Base-by-base conservation (phyloP, 352 stramenopile genomes). In the Pythium dissotocum region DNA sequence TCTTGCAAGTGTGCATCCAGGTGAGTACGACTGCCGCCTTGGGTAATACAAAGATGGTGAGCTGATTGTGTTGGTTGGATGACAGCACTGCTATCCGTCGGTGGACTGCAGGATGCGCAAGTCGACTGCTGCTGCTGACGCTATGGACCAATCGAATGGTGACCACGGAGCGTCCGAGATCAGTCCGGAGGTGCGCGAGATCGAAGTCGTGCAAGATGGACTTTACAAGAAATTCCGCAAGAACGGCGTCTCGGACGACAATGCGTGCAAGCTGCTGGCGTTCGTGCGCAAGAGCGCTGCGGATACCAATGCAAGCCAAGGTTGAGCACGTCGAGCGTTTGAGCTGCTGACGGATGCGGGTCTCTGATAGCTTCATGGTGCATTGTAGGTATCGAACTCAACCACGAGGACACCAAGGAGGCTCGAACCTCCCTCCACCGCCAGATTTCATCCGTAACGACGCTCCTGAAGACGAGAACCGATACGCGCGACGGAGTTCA, bases 1-100 rank as follows among this genome's bases (percentile, higher is more conserved):
- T 79, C 32, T 68, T 92, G 26, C 80, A 91, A 67, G 73, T 90
- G 33, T 92, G 82, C 69, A 90, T 93, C 42, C 87, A 94, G 74
- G 85, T 91, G 58, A 6, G 44, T 42, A 21, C 10, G 12, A 48
- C 14, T n/a, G 40, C 40, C 36, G 14, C 9, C 5, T 48, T 21
- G 16, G n/a, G n/a, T 6, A 5, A 21, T 18, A 21, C 5, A 16
- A 6, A 48, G 40, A 13, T 51, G 16, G 16, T 51, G 16, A 28
- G 18, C 44, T 51, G n/a, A 51, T 16, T 24, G 14, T 24, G 8
- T 26, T 14, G 6, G n/a, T 51, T 12, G 24, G 16, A 18, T 51
- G 44, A 28, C 9, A 93, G 83, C 79, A 83, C 51, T 90, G 74
- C 56, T 93, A 82, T 63, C 82, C 87, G 30, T 82, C 77, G 10